Evolutionary conservation across 106 monocot species (phyloP).

Genomic region (Vanilla planifolia): DNA sequence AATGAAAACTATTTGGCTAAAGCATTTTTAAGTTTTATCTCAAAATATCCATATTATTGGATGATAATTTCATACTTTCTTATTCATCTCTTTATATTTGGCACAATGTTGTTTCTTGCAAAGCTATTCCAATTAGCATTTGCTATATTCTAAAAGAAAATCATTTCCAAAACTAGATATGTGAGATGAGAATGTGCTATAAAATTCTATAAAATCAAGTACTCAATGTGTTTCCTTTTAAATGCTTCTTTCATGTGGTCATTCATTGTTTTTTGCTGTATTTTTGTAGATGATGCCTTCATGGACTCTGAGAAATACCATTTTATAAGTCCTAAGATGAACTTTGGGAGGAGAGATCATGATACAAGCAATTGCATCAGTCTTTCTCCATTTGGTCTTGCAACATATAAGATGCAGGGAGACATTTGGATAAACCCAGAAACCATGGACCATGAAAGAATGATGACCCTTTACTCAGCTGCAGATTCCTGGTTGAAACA

Average conservation of each 20-base stretch:
- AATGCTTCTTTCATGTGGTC: not conserved
- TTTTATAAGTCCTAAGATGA: not conserved
- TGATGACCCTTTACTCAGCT: conserved; percentile 10
- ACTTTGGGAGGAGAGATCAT: not conserved
- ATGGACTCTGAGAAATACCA: not conserved
- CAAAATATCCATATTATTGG: too few species aligned
- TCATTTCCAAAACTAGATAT: too few species aligned
- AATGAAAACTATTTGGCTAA: too few species aligned
- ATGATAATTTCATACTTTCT: too few species aligned
- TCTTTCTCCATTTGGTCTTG: conserved; percentile 14
- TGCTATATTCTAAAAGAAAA: not conserved
- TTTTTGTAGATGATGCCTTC: not conserved
- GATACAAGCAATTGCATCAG: conserved; percentile 2
- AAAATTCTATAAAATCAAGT: too few species aligned
- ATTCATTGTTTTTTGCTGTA: not conserved
- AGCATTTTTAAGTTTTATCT: too few species aligned
- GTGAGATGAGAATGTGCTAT: too few species aligned
- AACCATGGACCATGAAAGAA: not conserved
- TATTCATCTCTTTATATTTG: too few species aligned
- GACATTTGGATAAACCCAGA: conserved; percentile 11
- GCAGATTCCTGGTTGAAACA: conserved; percentile 25
- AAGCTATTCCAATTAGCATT: too few species aligned
- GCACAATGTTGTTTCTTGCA: too few species aligned
- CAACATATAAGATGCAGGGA: conserved; percentile 18
- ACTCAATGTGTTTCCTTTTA: too few species aligned